Evolutionary conservation across 352 stramenopile genomes (phyloP).

Genomic region (Plasmopara viticola): DNA sequence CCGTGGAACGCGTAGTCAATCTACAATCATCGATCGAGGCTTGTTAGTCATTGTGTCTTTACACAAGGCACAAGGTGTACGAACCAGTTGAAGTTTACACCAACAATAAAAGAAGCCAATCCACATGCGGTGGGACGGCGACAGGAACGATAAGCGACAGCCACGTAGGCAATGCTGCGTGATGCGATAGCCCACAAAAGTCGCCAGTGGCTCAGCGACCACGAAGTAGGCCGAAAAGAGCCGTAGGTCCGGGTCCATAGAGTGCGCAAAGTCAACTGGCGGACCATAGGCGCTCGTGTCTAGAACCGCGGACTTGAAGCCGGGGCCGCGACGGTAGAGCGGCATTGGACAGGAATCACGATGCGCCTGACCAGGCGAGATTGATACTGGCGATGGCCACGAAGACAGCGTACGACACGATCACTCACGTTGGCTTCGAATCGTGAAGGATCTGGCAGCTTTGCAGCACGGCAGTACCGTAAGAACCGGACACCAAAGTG

Average conservation of each 20-base stretch:
- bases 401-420: no score
- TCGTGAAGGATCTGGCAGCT: no score
- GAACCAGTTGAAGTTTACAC: constrained; percentile 71
- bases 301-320: constrained; percentile 33
- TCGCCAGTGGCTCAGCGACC: constrained; percentile 64
- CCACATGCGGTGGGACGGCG: constrained; percentile 49
- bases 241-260: constrained; percentile 52
- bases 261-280: constrained; percentile 30
- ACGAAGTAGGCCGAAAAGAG: constrained; percentile 81
- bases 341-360: constrained; percentile 6
- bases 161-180: constrained; percentile 69
- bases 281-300: constrained; percentile 48
- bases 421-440: no score
- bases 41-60: background rate
- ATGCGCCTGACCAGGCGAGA: background rate
- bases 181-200: constrained; percentile 76
- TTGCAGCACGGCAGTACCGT: no score
- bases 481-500: no score
- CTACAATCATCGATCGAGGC: constrained; percentile 13
- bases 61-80: constrained; percentile 3
- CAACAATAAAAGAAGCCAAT: constrained; percentile 69
- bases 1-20: constrained; percentile 80
- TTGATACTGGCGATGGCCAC: background rate
- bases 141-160: constrained; percentile 58
- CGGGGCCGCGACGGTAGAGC: constrained; percentile 54